These are phyloP conservation scores for Colletotrichum tofieldiae DNA, from an alignment of 2,329 filamentous ascomycete species.

Conservation along the genomic window DNA sequence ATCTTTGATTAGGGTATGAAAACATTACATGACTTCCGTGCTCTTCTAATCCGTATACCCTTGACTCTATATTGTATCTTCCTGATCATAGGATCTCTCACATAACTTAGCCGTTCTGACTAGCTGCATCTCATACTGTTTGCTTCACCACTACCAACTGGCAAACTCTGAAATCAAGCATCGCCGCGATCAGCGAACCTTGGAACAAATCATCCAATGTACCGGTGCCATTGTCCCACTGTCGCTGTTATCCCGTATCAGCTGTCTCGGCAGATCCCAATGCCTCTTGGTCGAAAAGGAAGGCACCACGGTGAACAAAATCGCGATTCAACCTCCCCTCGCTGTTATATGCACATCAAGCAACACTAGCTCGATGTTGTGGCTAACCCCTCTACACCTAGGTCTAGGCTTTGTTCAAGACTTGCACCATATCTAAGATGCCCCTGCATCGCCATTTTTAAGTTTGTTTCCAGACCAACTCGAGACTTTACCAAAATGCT, in stretches of 20 bases:
- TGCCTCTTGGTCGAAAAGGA: not conserved
- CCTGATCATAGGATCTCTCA: not conserved
- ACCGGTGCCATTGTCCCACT: not conserved
- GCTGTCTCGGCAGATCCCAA: not conserved
- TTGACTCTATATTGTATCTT: not conserved
- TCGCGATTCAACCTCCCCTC: not conserved
- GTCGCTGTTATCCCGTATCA: not conserved
- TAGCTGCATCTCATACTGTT: not conserved
- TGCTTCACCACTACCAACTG: not conserved
- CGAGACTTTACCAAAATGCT: not conserved
- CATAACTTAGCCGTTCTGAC: not conserved
- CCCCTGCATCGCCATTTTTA: not conserved
- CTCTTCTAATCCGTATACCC: not conserved
- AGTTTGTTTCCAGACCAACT: not conserved
- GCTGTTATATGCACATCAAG: not conserved
- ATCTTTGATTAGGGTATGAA: not conserved
- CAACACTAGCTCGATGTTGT: not conserved
- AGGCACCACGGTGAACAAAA: not conserved
- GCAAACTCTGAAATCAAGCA: not conserved
- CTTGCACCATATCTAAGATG: not conserved
- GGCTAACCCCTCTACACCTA: not conserved
- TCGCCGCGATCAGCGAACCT: not conserved
- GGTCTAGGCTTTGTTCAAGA: not conserved
- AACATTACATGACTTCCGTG: not conserved
- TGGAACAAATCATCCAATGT: not conserved